Base-by-base conservation (phyloP, 225 moss, liverwort and hornwort genomes). In the Pseudisothecium myosuroides region DNA sequence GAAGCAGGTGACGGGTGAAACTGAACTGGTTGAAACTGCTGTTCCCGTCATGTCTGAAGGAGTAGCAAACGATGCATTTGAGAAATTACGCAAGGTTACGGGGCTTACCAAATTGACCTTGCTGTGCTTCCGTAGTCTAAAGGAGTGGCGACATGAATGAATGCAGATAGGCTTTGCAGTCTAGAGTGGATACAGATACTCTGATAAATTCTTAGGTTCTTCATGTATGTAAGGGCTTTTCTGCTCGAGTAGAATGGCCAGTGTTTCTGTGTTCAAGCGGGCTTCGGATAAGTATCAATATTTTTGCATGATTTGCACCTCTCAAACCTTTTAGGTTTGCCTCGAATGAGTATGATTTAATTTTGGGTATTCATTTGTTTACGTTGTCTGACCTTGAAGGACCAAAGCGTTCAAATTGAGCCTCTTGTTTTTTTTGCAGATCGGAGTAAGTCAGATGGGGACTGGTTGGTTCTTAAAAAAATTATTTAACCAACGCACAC, bases 161-260 rank as follows among this genome's bases (percentile, higher is more conserved):
- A 88, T 92, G 75, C 61, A 36, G 76, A 76, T 79, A 52, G 56
- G 91, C 93, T 82, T 73, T 91, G 93, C 61, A 92, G 77, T 68
- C 61, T 91, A 64, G 89, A 84, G 37, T 94, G 93, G 94, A 91
- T 96, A 92, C 93, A 95, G 88, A 83, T 91, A 89, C 92, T 97
- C 8, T 94, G 94, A 91, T 80, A 92, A 89, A 52, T 92, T 93
- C 71, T 61, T 95, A 26, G 89, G 80, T 55, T 83, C 83, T 39
- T 89, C 94, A 63, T 92, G 93, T 79, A 63, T 92, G 93, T 79
- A 85, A 79, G 34, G 37, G 90, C 62, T 89, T 93, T 75, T 90
- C 90, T 69, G 85, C 89, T 10, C 92, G 92, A 62, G 92, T 91
- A 83, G 93, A 95, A 63, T 96, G 94, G 93, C 94, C 93, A 87